Evolutionary conservation across 768 basidiomycete species (phyloP), one percentile per base, ranked within the genome.

Genomic region (Tricholoma hemisulphureum): DNA sequence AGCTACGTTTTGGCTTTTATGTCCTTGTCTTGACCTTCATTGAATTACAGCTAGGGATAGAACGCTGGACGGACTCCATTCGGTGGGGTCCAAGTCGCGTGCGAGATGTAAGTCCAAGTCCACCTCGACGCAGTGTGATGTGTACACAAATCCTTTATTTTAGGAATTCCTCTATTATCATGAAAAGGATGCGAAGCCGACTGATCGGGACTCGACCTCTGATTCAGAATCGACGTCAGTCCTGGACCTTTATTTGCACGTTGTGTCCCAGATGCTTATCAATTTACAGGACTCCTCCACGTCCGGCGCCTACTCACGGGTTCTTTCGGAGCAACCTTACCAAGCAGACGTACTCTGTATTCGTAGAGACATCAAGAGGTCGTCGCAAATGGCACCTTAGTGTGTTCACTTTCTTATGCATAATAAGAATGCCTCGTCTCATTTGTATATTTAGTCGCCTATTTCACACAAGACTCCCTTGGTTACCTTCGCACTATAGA

Each of bases 311-410:
- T 20, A 54, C 57, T 57, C 68, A 69, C 57, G 74, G 71, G 20
- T 65, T 65, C 26, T 64, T 64, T 20, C 76, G 79, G 46, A 73
- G 80, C 34, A 77, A 79, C 50, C 78, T 91, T 26, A 80, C 89
- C 57, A 91, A 91, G 65, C 89, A 92, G 68, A 91, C 89, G 0
- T 92, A 89, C 67, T 90, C 88, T 7, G 89, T 89, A 26, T 88
- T 80, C 63, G 86, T 90, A 34, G 80, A 87, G n/a, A 86, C 83
- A 2, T 64, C 79, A 18, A 72, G 76, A 55, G 88, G 88, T n/a
- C 80, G 81, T 57, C 79, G 86, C 61, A 92, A 92, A 64, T 91
- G 89, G 89, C 89, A 92, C 63, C 77, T 92, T 29, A 91, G 89
- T 90, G 69, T 53, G 86, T 67, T 37, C 57, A 45, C 26, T 52